phyloP scores from a whole-genome alignment of 2,329 filamentous ascomycete species.

The Monosporascus sp. region DNA sequence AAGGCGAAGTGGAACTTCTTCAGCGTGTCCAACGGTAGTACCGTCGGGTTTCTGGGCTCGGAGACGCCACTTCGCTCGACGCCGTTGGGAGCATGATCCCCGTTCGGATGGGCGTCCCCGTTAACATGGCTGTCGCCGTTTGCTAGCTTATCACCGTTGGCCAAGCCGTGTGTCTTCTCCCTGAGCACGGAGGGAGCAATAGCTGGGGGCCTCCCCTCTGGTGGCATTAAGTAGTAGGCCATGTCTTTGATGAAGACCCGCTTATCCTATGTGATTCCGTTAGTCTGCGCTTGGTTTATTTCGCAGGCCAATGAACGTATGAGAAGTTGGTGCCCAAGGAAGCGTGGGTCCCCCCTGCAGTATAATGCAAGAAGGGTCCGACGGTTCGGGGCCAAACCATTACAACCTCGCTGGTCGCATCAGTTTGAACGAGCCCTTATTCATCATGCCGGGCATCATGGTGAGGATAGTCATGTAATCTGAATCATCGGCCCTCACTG shows the following conservation, averaged over 20 bases:
- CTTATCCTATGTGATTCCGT: conserved; percentile 59
- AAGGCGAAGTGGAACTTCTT: conserved; percentile 90
- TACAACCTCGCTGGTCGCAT: too few relatives aligned
- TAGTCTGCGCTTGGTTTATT: conserved; percentile 27
- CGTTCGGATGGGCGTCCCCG: conserved; percentile 17
- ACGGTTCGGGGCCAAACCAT: too few relatives aligned
- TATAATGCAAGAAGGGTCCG: too few relatives aligned
- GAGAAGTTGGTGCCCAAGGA: background rate
- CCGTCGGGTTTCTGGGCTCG: conserved; percentile 76
- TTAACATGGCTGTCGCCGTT: conserved; percentile 14
- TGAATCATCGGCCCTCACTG: too few relatives aligned
- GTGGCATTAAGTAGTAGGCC: conserved; percentile 83
- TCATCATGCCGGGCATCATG: background rate
- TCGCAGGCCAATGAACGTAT: background rate
- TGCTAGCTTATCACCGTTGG: too few relatives aligned
- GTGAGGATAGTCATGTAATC: background rate
- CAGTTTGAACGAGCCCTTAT: too few relatives aligned
- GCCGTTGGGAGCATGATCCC: conserved; percentile 25
- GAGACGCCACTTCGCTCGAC: conserved; percentile 20
- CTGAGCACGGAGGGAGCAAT: conserved; percentile 78
- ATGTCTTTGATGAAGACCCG: conserved; percentile 98
- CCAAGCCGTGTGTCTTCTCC: conserved; percentile 28
- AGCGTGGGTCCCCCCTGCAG: background rate
- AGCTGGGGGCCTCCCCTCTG: conserved; percentile 59
- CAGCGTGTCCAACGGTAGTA: conserved; percentile 70